phyloP scores from a whole-genome alignment of 23 red algal genomes.

The Gracilaria gracilis region DNA sequence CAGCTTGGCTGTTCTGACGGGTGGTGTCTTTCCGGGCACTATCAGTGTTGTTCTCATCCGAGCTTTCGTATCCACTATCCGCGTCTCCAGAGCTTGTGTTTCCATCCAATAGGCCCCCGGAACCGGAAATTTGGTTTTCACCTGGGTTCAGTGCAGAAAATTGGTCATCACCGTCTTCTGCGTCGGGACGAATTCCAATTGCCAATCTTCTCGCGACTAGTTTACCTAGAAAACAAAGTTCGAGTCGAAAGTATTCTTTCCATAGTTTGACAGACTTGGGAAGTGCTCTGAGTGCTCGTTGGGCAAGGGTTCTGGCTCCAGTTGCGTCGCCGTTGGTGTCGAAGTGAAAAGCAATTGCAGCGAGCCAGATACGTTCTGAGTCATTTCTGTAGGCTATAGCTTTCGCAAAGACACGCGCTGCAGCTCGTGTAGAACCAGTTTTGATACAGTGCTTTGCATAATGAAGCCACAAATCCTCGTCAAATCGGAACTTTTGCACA shows the following conservation, averaged over 20 bases:
- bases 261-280: constrained; percentile 35
- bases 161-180: background rate
- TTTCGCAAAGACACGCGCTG: constrained; percentile 48
- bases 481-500: constrained; percentile 41
- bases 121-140: background rate
- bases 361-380: constrained; percentile 58
- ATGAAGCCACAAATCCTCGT: constrained; percentile 68
- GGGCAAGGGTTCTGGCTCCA: constrained; percentile 45
- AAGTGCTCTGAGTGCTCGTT: constrained; percentile 41
- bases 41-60: background rate
- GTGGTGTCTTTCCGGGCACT: background rate
- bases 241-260: constrained; percentile 73
- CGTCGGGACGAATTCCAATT: constrained; percentile 29
- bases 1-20: background rate
- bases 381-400: constrained; percentile 58
- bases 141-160: background rate
- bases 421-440: constrained; percentile 21
- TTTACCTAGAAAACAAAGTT: constrained; percentile 61
- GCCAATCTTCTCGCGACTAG: constrained; percentile 55
- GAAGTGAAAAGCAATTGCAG: constrained; percentile 72
- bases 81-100: background rate
- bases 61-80: background rate
- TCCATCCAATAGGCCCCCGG: background rate
- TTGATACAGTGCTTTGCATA: constrained; percentile 69
- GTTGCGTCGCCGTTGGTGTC: constrained; percentile 54